These are phyloP conservation scores for Trichaptum fuscoviolaceum DNA, from an alignment of 768 basidiomycete species.

Conservation along the genomic window DNA sequence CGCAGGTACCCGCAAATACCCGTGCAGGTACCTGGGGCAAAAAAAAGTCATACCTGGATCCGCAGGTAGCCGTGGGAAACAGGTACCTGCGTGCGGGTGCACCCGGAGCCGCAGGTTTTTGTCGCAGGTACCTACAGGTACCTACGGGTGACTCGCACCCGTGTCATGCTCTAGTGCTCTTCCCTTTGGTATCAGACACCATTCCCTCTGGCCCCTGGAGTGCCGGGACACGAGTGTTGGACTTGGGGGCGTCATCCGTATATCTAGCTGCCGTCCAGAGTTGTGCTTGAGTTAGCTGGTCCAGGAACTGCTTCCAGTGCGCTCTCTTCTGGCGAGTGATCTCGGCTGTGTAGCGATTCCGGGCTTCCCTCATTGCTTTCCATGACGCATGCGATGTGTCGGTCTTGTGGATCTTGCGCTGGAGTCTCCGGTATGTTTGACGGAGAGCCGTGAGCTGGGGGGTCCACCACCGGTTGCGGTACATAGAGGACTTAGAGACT, in stretches of 20 bases:
- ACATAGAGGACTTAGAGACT: background rate
- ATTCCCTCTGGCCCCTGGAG: slow-evolving; percentile 6
- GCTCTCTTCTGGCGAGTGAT: slow-evolving; percentile 17
- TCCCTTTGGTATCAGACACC: background rate
- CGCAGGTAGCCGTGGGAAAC: no score
- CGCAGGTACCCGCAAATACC: no score
- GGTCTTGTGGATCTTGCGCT: background rate
- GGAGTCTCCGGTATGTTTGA: background rate
- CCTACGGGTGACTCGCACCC: no score
- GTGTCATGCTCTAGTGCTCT: no score
- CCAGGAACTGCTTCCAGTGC: slow-evolving; percentile 22
- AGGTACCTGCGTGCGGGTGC: no score
- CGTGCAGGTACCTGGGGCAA: no score
- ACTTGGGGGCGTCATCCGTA: slow-evolving; percentile 11
- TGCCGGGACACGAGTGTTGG: slow-evolving; percentile 16
- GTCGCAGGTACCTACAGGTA: no score
- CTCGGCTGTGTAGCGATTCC: slow-evolving; percentile 12
- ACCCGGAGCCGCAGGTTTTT: no score
- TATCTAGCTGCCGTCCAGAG: slow-evolving; percentile 18
- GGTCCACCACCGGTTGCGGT: background rate
- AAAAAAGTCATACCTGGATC: no score
- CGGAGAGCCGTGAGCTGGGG: background rate
- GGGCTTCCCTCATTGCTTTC: background rate
- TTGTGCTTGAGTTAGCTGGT: slow-evolving; percentile 9
- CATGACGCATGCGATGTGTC: background rate